Evolutionary conservation across 306 rosid genomes (phyloP), one percentile per base, ranked within the genome.

Genomic region (Quercus bicolor): DNA sequence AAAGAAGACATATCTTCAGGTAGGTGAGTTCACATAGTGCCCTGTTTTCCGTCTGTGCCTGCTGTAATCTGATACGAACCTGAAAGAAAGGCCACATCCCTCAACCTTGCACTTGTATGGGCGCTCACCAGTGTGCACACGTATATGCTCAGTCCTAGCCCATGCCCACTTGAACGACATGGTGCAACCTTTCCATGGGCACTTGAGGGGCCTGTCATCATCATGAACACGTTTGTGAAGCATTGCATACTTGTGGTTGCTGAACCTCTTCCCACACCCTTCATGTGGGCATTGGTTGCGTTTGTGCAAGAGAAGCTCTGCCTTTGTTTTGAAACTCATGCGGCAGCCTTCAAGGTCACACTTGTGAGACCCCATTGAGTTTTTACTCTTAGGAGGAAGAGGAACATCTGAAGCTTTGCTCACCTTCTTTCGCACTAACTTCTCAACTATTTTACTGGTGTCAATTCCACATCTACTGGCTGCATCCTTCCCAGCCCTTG

Each of bases 111-210:
- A 95, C 70, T 84, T 76, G 83, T 95, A 95, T 34, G 99, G 99
- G 81, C 91, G 85, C 86, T 95, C 99, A 74, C 99, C 99, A 0
- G 99, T 95, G 89, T 95, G 99, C 72, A 95, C 97, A 1, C 99
- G 90, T 5, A 95, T 83, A 62, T 95, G 99, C 93, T 95, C 99
- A 1, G 98, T 95, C 85, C 97, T 85, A 20, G 99, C 97, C 99
- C 99, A 95, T 23, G 94, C 96, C 99, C 99, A 95, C 85, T 95
- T 95, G 90, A 95, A 95, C 11, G 98, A 85, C 99, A 90, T 93
- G 79, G 93, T 84, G 80, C 99, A 95, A 79, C 99, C 99, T 86
- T 93, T 80, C 99, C 99, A 95, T 4, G 99, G 93, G 84, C 99
- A 95, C 89, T 95, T 90, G 53, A 95, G 93, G 66, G 99, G 99